A percentile compares a stretch with the other conserved stretches of the same genome.
These are phyloP conservation scores for Triticum timopheevii DNA, from an alignment of 176 grass and related monocot genomes.

Conservation along the genomic window DNA sequence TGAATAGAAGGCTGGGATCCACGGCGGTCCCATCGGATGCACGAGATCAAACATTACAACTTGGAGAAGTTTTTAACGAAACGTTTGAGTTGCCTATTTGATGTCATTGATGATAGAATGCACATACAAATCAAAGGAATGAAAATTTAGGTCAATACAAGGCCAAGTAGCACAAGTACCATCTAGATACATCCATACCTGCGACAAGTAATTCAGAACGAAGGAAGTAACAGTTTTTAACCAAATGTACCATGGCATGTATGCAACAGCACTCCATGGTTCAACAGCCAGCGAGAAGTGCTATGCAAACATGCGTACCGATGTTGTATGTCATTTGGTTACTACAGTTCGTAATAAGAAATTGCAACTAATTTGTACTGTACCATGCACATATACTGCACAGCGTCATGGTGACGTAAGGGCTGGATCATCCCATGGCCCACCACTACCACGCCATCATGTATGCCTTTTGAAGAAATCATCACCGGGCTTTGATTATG, in stretches of 20 bases:
- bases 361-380: background rate
- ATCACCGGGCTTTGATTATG: slow-evolving; percentile 34
- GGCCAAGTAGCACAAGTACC: background rate
- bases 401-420: slow-evolving; percentile 13
- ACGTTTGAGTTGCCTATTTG: background rate
- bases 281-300: slow-evolving; percentile 10
- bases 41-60: background rate
- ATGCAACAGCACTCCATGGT: background rate
- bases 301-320: background rate
- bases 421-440: slow-evolving; percentile 33
- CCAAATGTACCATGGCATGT: background rate
- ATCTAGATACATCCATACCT: no score
- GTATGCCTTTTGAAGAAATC: slow-evolving; percentile 22
- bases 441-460: slow-evolving; percentile 29
- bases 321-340: background rate
- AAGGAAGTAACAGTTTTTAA: background rate
- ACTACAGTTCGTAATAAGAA: no score
- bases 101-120: background rate
- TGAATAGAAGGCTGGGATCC: background rate
- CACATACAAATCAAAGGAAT: slow-evolving; percentile 9
- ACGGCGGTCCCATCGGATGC: slow-evolving; percentile 10
- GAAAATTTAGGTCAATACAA: background rate
- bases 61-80: slow-evolving; percentile 10
- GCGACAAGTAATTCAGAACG: no score
- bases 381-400: background rate